Evolutionary conservation across 2,329 filamentous ascomycete species (phyloP).

Genomic region (Aspergillus sp.): DNA sequence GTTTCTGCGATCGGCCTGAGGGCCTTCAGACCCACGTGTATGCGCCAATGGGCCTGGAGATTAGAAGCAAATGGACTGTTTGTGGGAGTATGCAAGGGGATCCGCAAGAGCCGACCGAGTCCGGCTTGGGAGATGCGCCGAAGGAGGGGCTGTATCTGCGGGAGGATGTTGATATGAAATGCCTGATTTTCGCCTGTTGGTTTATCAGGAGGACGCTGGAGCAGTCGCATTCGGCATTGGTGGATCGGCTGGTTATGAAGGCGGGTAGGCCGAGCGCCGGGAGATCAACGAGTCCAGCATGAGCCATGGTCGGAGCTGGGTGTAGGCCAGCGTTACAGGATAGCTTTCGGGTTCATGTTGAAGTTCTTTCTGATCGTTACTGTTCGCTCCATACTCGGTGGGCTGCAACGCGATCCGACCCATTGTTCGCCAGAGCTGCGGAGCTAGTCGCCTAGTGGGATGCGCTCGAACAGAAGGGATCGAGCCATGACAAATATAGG

Average conservation of each 20-base stretch:
- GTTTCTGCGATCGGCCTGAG: slow-evolving; percentile 63
- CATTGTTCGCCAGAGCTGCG: too few species aligned
- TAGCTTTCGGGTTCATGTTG: background rate
- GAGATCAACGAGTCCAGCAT: background rate
- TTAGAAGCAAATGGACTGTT: slow-evolving; percentile 68
- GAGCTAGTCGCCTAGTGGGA: too few species aligned
- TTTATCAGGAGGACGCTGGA: slow-evolving; percentile 80
- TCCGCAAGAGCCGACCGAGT: slow-evolving; percentile 53
- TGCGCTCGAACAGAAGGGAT: too few species aligned
- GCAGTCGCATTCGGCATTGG: slow-evolving; percentile 61
- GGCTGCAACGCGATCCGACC: too few species aligned
- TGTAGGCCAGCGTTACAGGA: background rate
- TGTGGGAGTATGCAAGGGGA: slow-evolving; percentile 64
- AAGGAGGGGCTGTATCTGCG: slow-evolving; percentile 63
- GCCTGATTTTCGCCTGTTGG: slow-evolving; percentile 62
- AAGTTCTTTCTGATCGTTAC: background rate
- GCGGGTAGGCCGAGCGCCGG: slow-evolving; percentile 19
- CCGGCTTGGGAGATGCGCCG: slow-evolving; percentile 54
- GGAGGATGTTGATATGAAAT: slow-evolving; percentile 78
- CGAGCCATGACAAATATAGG: too few species aligned
- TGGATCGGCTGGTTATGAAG: slow-evolving; percentile 52
- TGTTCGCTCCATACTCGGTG: background rate
- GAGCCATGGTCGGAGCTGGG: background rate
- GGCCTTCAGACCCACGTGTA: slow-evolving; percentile 77
- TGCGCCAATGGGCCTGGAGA: slow-evolving; percentile 70